Evolutionary conservation across 1,284 basidiomycete genomes (phyloP).

Genomic region (Ustilago tritici): DNA sequence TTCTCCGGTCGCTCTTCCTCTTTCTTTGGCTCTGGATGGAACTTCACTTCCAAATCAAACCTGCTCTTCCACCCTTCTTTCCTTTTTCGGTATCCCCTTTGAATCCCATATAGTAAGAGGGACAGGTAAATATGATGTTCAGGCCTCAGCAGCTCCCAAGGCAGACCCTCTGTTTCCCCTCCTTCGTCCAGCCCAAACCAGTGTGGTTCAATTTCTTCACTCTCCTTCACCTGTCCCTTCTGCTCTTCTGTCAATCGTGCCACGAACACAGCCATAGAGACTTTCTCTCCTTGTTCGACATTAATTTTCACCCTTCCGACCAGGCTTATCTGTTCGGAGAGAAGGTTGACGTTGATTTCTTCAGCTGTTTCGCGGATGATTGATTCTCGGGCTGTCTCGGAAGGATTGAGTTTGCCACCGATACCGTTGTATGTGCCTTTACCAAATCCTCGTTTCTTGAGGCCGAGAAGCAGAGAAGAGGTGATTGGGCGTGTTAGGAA

Average conservation of each 20-base stretch:
- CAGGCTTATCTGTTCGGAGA: neutral
- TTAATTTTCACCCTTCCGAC: constrained; percentile 8
- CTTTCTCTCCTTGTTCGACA: constrained; percentile 17
- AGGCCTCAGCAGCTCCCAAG: constrained; percentile 8
- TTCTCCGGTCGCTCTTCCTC: constrained; percentile 23
- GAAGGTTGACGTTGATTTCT: constrained; percentile 6
- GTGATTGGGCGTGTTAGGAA: constrained; percentile 1
- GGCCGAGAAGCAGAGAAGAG: constrained; percentile 9
- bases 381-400: constrained; percentile 8
- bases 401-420: constrained; percentile 21
- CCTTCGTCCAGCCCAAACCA: neutral
- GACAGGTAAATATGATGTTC: constrained; percentile 22
- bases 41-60: constrained; percentile 20
- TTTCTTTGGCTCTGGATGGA: constrained; percentile 11
- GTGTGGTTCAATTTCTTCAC: constrained; percentile 2
- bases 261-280: constrained; percentile 17
- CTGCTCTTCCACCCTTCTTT: neutral
- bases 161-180: neutral
- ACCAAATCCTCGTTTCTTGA: constrained; percentile 27
- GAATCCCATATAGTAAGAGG: neutral
- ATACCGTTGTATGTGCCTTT: constrained; percentile 19
- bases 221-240: neutral
- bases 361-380: constrained; percentile 26
- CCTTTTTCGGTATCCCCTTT: neutral
- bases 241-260: neutral